A percentile compares a stretch with the other conserved stretches of the same genome.
Evolutionary conservation across 352 stramenopile genomes (phyloP).

Genomic region (Synura sp.): DNA sequence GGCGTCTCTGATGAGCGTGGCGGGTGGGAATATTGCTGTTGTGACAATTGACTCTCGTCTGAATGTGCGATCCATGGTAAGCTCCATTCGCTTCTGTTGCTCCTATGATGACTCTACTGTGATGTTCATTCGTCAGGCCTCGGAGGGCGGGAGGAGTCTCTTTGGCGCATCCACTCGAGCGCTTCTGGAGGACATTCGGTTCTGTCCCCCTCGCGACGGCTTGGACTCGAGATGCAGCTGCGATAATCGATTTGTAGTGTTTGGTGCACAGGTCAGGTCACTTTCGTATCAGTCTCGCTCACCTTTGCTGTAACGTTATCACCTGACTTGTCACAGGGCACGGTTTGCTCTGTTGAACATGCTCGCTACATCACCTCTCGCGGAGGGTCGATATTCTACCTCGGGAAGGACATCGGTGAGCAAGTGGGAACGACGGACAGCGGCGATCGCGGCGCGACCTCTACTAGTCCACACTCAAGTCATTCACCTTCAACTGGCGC

Average conservation of each 20-base stretch:
- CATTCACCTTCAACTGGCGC: too few relatives aligned
- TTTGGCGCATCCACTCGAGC: neutral
- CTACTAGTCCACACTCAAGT: neutral
- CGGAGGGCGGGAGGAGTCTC: neutral
- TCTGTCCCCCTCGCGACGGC: neutral
- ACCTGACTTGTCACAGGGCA: neutral
- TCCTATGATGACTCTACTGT: too few relatives aligned
- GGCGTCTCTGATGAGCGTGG: neutral
- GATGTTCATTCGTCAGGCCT: neutral
- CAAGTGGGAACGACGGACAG: neutral
- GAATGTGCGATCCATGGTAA: neutral
- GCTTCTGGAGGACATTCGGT: neutral
- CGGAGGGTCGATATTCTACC: neutral
- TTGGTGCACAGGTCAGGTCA: constrained; percentile 6
- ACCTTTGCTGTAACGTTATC: neutral
- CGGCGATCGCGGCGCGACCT: neutral
- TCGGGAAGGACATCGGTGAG: neutral
- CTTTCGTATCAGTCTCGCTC: neutral
- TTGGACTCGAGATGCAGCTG: neutral
- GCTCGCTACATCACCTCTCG: neutral
- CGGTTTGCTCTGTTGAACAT: neutral
- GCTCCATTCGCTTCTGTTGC: too few relatives aligned
- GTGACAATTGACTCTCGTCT: neutral
- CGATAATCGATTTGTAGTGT: neutral
- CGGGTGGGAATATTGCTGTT: neutral